phyloP scores from a whole-genome alignment of 2,329 filamentous ascomycete species.

The Penicillium olsonii region DNA sequence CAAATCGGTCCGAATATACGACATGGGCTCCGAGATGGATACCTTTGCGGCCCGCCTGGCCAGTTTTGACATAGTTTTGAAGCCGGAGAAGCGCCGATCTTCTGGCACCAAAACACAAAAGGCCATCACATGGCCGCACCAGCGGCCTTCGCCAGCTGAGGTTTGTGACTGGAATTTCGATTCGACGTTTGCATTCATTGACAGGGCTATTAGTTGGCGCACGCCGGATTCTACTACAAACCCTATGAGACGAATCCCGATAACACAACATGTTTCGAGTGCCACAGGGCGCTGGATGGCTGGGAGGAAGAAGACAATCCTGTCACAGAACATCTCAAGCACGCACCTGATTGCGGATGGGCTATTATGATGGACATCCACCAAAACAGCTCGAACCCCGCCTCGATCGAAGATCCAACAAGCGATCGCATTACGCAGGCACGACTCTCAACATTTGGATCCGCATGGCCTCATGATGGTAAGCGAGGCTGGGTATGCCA shows the following conservation, averaged over 20 bases:
- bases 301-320: conserved; percentile 90
- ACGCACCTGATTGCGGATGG: conserved; percentile 83
- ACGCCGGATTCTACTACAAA: conserved; percentile 87
- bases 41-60: conserved; percentile 75
- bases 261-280: conserved; percentile 88
- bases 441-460: conserved; percentile 78
- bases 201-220: conserved; percentile 66
- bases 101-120: conserved; percentile 64
- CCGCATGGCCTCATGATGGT: conserved; percentile 82
- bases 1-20: not conserved
- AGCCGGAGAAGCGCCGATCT: conserved; percentile 66
- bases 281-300: conserved; percentile 78
- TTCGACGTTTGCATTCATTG: not conserved
- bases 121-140: conserved; percentile 74
- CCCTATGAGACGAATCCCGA: conserved; percentile 75
- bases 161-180: conserved; percentile 46
- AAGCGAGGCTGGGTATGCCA: conserved; percentile 91
- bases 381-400: conserved; percentile 44
- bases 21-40: conserved; percentile 48
- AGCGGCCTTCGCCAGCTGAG: conserved; percentile 63
- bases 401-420: conserved; percentile 69
- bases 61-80: conserved; percentile 70
- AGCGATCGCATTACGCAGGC: conserved; percentile 72
- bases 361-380: conserved; percentile 70
- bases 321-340: conserved; percentile 78